phyloP scores from a whole-genome alignment of 2,329 filamentous ascomycete species.

The Paecilomyces formosus region DNA sequence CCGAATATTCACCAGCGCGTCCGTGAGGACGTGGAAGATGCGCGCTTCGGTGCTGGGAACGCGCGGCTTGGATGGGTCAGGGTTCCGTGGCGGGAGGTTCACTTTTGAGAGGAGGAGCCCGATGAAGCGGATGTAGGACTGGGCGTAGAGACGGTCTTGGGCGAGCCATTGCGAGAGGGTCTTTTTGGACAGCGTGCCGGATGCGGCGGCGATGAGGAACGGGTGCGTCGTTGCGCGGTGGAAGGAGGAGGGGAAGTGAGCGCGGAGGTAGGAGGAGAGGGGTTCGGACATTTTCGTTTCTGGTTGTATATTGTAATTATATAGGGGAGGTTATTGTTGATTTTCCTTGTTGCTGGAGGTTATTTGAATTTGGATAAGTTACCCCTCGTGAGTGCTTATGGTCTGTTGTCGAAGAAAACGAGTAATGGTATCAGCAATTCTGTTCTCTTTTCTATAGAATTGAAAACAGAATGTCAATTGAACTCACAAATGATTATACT shows the following conservation, averaged over 20 bases:
- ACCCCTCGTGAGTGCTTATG: too few species aligned
- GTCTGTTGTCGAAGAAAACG: too few species aligned
- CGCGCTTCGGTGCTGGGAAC: constrained; percentile 40
- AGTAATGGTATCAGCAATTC: too few species aligned
- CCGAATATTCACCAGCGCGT: constrained; percentile 58
- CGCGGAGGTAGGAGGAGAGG: constrained; percentile 52
- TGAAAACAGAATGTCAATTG: too few species aligned
- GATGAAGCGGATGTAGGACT: constrained; percentile 61
- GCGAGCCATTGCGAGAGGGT: constrained; percentile 60
- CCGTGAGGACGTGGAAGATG: constrained; percentile 56
- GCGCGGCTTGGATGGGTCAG: constrained; percentile 18
- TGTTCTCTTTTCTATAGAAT: too few species aligned
- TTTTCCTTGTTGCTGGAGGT: not conserved
- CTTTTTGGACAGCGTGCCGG: constrained; percentile 51
- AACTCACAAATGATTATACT: too few species aligned
- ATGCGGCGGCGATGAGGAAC: constrained; percentile 59
- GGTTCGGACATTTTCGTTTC: constrained; percentile 25
- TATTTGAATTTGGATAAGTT: too few species aligned
- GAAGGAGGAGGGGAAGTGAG: constrained; percentile 41
- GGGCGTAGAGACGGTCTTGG: constrained; percentile 64
- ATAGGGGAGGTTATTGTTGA: not conserved
- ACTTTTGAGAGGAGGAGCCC: constrained; percentile 58
- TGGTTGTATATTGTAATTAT: too few species aligned
- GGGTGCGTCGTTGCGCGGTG: constrained; percentile 55
- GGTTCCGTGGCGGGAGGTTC: constrained; percentile 39